phyloP scores from a whole-genome alignment of 2,329 filamentous ascomycete species.

The Apiospora malaysiana region DNA sequence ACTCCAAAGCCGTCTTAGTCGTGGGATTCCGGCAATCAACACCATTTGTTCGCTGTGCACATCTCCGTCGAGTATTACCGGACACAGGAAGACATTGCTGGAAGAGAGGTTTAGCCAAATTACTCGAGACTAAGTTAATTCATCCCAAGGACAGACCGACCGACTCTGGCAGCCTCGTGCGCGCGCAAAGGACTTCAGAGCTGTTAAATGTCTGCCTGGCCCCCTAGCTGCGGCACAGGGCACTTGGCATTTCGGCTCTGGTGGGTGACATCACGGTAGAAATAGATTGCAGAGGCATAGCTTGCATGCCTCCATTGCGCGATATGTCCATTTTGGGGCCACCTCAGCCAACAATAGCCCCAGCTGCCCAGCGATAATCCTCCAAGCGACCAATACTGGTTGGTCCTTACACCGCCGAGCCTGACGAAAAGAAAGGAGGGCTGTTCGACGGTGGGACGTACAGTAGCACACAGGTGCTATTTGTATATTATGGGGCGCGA shows the following conservation, averaged over 20 bases:
- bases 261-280: neutral
- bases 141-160: neutral
- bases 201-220: neutral
- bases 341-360: neutral
- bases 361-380: neutral
- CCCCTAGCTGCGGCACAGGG: neutral
- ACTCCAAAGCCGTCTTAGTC: neutral
- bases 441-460: neutral
- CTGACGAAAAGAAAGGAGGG: neutral
- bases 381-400: neutral
- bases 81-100: neutral
- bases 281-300: neutral
- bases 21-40: neutral
- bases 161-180: neutral
- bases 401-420: neutral
- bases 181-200: neutral
- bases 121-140: neutral
- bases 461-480: neutral
- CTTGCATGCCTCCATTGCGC: neutral
- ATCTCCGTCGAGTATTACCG: neutral
- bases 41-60: conserved; percentile 7
- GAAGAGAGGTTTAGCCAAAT: neutral
- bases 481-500: neutral
- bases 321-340: neutral
- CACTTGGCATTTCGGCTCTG: neutral